Conservation (phyloP, 305 asterid species). For the Solanum hybrid region DNA sequence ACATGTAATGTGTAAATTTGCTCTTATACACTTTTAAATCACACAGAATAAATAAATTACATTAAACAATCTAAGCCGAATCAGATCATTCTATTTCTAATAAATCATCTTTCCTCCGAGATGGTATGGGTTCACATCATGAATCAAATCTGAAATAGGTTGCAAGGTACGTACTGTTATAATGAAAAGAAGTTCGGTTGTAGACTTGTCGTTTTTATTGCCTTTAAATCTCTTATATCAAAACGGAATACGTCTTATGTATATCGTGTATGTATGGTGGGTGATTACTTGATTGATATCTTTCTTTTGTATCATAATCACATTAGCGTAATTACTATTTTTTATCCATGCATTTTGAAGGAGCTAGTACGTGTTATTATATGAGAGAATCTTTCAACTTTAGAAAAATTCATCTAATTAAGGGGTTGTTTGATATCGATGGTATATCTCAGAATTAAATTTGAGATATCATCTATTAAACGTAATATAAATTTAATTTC, state of each 20-base stretch:
- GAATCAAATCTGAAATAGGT: not conserved
- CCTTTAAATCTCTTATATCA: not conserved
- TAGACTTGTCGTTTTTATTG: not conserved
- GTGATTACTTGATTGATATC: not conserved
- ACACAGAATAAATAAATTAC: too few species aligned
- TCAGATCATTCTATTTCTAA: not conserved
- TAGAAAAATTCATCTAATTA: not conserved
- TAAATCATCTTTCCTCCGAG: not conserved
- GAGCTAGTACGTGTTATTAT: not conserved
- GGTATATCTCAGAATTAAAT: not conserved
- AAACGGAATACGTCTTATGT: not conserved
- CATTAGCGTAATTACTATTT: not conserved
- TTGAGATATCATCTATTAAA: too few species aligned
- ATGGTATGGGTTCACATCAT: not conserved
- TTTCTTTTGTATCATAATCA: not conserved
- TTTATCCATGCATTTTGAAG: not conserved
- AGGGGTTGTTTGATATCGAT: not conserved
- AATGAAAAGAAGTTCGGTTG: not conserved
- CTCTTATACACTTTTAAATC: too few species aligned
- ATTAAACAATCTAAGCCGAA: too few species aligned
- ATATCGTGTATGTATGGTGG: not conserved
- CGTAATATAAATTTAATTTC: too few species aligned
- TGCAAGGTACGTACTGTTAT: not conserved
- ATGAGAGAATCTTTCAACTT: not conserved
- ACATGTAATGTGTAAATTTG: too few species aligned